phyloP scores from a whole-genome alignment of 768 basidiomycete genomes.

The Trametes elegans region DNA sequence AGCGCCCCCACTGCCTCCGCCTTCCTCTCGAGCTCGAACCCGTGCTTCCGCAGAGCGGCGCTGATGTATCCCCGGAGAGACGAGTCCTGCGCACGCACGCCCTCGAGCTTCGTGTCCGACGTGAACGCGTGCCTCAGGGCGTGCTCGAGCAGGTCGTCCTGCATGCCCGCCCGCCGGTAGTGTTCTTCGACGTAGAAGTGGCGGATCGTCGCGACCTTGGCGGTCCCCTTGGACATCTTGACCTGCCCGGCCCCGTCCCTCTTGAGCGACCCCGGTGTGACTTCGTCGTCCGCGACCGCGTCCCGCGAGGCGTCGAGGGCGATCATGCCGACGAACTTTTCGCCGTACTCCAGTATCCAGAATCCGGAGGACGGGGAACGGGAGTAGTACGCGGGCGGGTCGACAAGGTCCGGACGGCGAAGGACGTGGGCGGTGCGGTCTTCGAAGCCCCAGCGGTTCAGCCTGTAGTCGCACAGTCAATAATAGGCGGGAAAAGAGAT shows the following conservation, averaged over 20 bases:
- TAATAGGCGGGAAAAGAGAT: too few species aligned
- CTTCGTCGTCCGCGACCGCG: conserved; percentile 31
- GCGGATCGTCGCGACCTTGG: conserved; percentile 61
- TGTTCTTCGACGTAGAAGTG: conserved; percentile 73
- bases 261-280: conserved; percentile 15
- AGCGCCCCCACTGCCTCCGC: conserved; percentile 50
- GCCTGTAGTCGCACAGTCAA: conserved; percentile 39
- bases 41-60: conserved; percentile 42
- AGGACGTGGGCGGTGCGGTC: conserved; percentile 48
- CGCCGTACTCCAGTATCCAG: conserved; percentile 63
- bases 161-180: conserved; percentile 54
- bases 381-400: conserved; percentile 55
- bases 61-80: conserved; percentile 52
- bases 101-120: conserved; percentile 38
- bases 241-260: conserved; percentile 14
- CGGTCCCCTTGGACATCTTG: conserved; percentile 33
- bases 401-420: conserved; percentile 51
- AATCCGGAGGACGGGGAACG: conserved; percentile 63
- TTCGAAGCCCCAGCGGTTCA: conserved; percentile 70
- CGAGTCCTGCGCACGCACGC: conserved; percentile 46
- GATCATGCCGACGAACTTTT: conserved; percentile 62
- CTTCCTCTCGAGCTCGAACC: conserved; percentile 47
- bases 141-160: conserved; percentile 63
- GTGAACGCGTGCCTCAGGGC: conserved; percentile 60
- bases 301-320: conserved; percentile 63